phyloP scores from a whole-genome alignment of 768 basidiomycete genomes.

The Pulveroboletus ravenelii region DNA sequence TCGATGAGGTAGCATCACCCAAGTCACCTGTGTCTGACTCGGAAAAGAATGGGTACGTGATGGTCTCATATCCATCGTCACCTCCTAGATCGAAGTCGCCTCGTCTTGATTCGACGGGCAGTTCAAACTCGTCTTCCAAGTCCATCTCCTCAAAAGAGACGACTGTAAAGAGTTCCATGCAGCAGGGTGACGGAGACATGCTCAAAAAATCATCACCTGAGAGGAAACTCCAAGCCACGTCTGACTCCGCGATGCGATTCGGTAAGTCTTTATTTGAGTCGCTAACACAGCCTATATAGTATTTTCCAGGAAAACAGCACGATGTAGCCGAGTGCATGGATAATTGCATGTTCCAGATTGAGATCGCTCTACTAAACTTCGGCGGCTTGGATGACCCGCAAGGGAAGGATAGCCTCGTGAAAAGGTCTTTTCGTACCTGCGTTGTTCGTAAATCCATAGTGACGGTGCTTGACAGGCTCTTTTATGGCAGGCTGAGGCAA shows the following conservation, averaged over 20 bases:
- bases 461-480: slow-evolving; percentile 46
- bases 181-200: slow-evolving; percentile 18
- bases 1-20: slow-evolving; percentile 41
- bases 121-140: slow-evolving; percentile 27
- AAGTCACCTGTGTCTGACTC: slow-evolving; percentile 26
- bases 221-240: slow-evolving; percentile 44
- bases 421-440: slow-evolving; percentile 48
- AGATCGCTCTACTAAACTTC: slow-evolving; percentile 82
- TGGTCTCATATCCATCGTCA: slow-evolving; percentile 36
- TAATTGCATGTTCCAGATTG: slow-evolving; percentile 98
- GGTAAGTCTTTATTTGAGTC: slow-evolving; percentile 43
- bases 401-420: slow-evolving; percentile 75
- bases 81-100: slow-evolving; percentile 35
- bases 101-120: slow-evolving; percentile 27
- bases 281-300: not conserved
- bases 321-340: slow-evolving; percentile 99
- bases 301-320: slow-evolving; percentile 77
- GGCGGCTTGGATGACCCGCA: slow-evolving; percentile 37
- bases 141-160: slow-evolving; percentile 27
- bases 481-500: slow-evolving; percentile 85
- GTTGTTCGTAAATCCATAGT: not conserved
- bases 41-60: slow-evolving; percentile 43
- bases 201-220: slow-evolving; percentile 54
- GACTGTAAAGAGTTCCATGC: slow-evolving; percentile 24
- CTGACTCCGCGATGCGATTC: slow-evolving; percentile 87